These are phyloP conservation scores for Bocquillonia castaneifolia DNA, from an alignment of 441 rosid species.

Conservation along the genomic window DNA sequence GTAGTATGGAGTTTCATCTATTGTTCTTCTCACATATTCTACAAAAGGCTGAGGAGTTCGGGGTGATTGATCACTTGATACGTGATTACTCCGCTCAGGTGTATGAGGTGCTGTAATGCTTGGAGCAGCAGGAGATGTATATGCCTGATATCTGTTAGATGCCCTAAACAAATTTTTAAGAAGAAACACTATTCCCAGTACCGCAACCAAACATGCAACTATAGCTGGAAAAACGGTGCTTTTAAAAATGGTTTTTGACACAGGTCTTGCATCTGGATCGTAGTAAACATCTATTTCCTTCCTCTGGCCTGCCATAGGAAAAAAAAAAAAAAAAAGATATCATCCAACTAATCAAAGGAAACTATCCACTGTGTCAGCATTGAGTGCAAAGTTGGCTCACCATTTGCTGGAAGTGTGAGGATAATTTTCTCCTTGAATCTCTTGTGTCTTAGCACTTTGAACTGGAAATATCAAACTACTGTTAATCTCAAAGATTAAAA, in stretches of 20 bases:
- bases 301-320: conserved; percentile 54
- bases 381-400: conserved; percentile 35
- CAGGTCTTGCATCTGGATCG: conserved; percentile 31
- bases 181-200: conserved; percentile 15
- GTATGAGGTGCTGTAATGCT: conserved; percentile 41
- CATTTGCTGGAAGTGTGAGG: conserved; percentile 69
- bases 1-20: conserved; percentile 83
- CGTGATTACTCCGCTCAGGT: conserved; percentile 47
- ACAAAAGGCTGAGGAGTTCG: conserved; percentile 82
- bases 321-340: not conserved
- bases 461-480: conserved; percentile 38
- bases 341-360: not conserved
- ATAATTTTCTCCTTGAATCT: conserved; percentile 54
- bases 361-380: not conserved
- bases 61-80: conserved; percentile 55
- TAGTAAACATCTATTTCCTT: conserved; percentile 54
- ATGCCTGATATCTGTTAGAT: conserved; percentile 20
- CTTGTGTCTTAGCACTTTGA: conserved; percentile 38
- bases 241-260: conserved; percentile 16
- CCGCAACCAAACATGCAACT: conserved; percentile 18
- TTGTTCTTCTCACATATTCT: conserved; percentile 76
- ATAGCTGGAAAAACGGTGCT: conserved; percentile 22
- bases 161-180: conserved; percentile 24
- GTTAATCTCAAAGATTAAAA: not conserved
- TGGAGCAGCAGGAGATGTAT: conserved; percentile 30